Percentiles rank a stretch among this genome's conserved stretches.
Conservation (phyloP, 1,284 basidiomycete genomes). For the Meira nashicola region DNA sequence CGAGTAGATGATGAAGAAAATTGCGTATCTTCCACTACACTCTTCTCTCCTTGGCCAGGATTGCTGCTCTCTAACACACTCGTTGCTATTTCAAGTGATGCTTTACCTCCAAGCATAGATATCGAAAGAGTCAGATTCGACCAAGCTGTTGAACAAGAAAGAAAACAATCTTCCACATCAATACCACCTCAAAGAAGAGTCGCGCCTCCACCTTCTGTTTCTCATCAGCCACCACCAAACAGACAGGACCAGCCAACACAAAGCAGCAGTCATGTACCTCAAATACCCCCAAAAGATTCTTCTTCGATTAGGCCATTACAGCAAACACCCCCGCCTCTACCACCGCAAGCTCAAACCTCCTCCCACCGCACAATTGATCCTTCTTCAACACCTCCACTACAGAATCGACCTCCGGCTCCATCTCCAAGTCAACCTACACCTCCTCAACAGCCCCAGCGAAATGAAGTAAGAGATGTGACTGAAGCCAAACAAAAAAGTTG, state of each 20-base stretch:
- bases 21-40: constrained; percentile 6
- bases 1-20: background rate
- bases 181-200: background rate
- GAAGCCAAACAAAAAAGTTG: constrained; percentile 10
- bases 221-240: too few relatives aligned
- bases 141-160: background rate
- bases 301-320: too few relatives aligned
- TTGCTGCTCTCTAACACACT: constrained; percentile 7
- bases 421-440: background rate
- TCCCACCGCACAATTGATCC: background rate
- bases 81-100: background rate
- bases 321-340: too few relatives aligned
- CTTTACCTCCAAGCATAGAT: background rate
- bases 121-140: background rate
- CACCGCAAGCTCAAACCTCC: background rate
- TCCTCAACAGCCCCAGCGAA: background rate
- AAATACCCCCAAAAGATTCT: too few relatives aligned
- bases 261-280: too few relatives aligned
- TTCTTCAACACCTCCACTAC: background rate
- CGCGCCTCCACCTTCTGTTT: too few relatives aligned
- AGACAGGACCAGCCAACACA: too few relatives aligned
- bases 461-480: constrained; percentile 10
- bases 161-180: background rate
- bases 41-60: constrained; percentile 10
- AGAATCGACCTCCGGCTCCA: background rate